Conservation (phyloP, 202 grass and related monocot species). For the Tripidium arundinaceum region DNA sequence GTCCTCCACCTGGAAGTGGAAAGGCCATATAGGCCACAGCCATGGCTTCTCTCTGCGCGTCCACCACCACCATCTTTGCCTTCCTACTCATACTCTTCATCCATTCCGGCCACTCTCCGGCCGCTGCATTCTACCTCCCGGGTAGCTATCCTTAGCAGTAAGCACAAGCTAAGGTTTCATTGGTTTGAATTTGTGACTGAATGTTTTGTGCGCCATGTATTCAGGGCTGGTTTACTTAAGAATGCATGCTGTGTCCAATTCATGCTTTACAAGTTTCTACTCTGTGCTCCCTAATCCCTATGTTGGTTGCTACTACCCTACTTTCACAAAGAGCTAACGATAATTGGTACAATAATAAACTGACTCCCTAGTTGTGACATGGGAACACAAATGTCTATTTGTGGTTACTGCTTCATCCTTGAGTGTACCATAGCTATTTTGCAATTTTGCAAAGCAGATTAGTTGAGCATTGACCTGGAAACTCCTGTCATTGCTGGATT, state of each 20-base stretch:
- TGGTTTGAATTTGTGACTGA: not conserved
- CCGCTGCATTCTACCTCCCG: slow-evolving; percentile 40
- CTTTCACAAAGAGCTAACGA: not conserved
- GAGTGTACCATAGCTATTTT: not conserved
- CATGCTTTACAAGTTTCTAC: not conserved
- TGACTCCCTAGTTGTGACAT: not conserved
- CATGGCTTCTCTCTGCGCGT: not conserved
- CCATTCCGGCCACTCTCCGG: not conserved
- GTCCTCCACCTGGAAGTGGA: not conserved
- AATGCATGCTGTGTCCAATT: not conserved
- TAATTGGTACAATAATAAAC: too few species aligned
- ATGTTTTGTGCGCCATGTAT: not conserved
- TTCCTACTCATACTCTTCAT: slow-evolving; percentile 19
- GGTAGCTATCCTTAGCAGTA: slow-evolving; percentile 47
- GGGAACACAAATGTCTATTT: not conserved
- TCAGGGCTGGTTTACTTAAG: too few species aligned
- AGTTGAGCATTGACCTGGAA: not conserved
- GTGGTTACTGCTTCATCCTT: not conserved
- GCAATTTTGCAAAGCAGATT: not conserved
- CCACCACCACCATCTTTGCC: not conserved
- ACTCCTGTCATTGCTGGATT: slow-evolving; percentile 30
- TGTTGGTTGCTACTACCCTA: not conserved
- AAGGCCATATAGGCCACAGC: not conserved
- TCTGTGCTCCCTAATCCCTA: not conserved
- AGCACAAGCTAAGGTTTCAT: not conserved